Base-by-base conservation (phyloP, 2,329 filamentous ascomycete genomes). In the Aspergillus oerlinghausenensis region DNA sequence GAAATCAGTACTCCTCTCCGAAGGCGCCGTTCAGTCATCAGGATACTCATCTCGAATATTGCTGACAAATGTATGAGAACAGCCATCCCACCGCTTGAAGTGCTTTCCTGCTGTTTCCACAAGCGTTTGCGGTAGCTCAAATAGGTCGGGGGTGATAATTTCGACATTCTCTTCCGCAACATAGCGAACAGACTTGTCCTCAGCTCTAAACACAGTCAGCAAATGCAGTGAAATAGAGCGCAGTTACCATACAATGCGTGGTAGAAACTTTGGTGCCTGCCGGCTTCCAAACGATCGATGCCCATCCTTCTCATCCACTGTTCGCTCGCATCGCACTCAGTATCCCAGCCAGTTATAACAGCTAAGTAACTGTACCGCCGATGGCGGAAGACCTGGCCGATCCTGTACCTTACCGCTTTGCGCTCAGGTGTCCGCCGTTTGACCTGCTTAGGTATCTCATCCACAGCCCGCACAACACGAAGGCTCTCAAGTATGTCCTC, bases 311-410 rank as follows among this genome's bases (percentile, higher is more conserved):
- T 77, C 67, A 84, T 87, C 87, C 81, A 88, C 58, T 79, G 80
- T 63, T 86, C 85, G 51, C 79, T 77, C 10, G 80, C 81, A 54
- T 76, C 82, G 67, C 81, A 88, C 60, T 80, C 79, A 26, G 74
- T 73, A 64, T 89, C 87, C 92, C 93, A 99, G n/a, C 92, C 92
- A 14, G 88, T 90, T 57, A 99, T 89, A 26, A 95, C 83, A 19
- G 88, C 92, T 50, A 87, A 79, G 70, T 93, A 96, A 21, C 82
- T 78, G 70, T 94, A 96, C 49, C 92, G 83, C 59, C 81, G 85
- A 74, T 99, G 94, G 50, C 82, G 82, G 70, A 97, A 96, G 6
- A 96, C 82, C 65, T 95, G 88, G 0, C 94, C 94, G 50, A 96
- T 83, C 51, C 80, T 84, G 71, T 85, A 93, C 58, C 76, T 81